Evolutionary conservation across 2,329 filamentous ascomycete species (phyloP), one percentile per base, ranked within the genome.

Genomic region (Ophiostoma sp.): DNA sequence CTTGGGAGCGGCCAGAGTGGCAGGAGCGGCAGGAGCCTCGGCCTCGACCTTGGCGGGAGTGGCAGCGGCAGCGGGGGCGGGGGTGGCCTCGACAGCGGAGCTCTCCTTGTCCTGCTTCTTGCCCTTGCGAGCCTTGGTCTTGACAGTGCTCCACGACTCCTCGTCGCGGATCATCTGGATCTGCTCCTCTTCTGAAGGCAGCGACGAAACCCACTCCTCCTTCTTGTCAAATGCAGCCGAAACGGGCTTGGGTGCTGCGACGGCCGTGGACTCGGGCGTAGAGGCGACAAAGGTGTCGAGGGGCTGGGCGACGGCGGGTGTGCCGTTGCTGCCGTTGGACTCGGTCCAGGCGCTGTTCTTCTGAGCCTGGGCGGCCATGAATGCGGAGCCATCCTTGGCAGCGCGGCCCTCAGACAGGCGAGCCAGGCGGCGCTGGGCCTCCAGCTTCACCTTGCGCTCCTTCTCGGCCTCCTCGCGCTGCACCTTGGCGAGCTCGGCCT

Each of bases 381-480:
- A 89, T 71, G 83, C 79, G 20, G 86, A 88, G 62, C 94, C 93
- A 75, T 95, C 94, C 83, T 92, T 93, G 70, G 92, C 91, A 64
- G 92, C 84, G 74, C 91, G 88, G 72, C 93, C 93, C 79, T 96
- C 93, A 67, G 92, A 87, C 77, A 93, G 87, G 74, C 94, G 89
- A 70, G 93, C 93, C 72, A 86, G 85, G 73, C 93, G 90, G 74
- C 93, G 88, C 82, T 97, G 94, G 78, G 90, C 89, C 82, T 97
- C 93, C 76, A 92, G 83, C 72, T 91, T 84, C 52, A 83, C 82
- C 81, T 92, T 91, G 77, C 94, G 90, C 76, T 91, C 85, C 77
- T 89, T 87, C 81, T 97, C 94, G 0, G 90, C 87, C 75, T 91
- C 90, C 77, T 94, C 90, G 39, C 91, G 88, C 71, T 87, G 84